A percentile compares a stretch with the other conserved stretches of the same genome.
phyloP scores from a whole-genome alignment of 345 rosid genomes.

The Boechera divaricarpa region DNA sequence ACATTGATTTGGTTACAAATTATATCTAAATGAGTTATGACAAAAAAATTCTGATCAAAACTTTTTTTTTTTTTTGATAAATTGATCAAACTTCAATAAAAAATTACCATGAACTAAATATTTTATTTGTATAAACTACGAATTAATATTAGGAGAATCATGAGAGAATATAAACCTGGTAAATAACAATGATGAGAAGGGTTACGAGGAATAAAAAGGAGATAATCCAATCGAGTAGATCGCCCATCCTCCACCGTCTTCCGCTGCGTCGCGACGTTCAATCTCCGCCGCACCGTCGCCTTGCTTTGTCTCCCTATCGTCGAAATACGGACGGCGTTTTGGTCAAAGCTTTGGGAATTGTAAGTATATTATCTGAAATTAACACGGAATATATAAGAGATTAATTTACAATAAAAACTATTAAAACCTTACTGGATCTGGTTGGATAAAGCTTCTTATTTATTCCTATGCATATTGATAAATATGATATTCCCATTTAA shows the following conservation, averaged over 20 bases:
- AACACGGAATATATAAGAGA: conserved; percentile 27
- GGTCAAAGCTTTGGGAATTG: conserved; percentile 33
- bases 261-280: conserved; percentile 15
- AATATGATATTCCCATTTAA: not conserved
- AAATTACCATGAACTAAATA: not conserved
- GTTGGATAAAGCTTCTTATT: conserved; percentile 38
- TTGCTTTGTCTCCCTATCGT: conserved; percentile 6
- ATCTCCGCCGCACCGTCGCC: conserved; percentile 11
- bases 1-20: not conserved
- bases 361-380: not conserved
- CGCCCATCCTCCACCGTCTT: conserved; percentile 62
- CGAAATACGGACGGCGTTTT: conserved; percentile 5
- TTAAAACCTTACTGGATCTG: conserved; percentile 40
- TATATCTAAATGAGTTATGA: not conserved
- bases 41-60: too few species aligned
- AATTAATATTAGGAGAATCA: not conserved
- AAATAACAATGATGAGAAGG: conserved; percentile 68
- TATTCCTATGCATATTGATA: conserved; percentile 14
- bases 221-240: conserved; percentile 74
- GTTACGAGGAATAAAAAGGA: conserved; percentile 77
- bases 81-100: too few species aligned
- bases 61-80: too few species aligned
- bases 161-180: conserved; percentile 59
- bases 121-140: not conserved
- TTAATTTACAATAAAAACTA: conserved; percentile 10